Evolutionary conservation across 139 green algal genomes (phyloP).

Genomic region (Trebouxia sp.): DNA sequence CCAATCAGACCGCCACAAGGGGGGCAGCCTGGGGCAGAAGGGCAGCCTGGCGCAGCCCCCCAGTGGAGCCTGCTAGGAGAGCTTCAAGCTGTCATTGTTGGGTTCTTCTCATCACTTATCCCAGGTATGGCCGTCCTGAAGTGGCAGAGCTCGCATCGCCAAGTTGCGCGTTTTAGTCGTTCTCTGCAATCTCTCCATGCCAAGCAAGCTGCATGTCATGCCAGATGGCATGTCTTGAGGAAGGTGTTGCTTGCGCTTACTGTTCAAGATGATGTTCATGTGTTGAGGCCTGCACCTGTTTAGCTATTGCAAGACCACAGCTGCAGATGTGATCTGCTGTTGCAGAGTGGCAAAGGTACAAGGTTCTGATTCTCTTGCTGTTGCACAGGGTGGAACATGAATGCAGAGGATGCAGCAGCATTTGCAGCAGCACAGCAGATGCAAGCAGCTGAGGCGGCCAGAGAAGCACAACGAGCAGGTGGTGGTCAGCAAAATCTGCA

Average conservation of each 20-base stretch:
- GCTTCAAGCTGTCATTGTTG: constrained; percentile 69
- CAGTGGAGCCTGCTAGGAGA: constrained; percentile 55
- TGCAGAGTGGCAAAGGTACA: neutral
- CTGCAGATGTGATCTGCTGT: neutral
- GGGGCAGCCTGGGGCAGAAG: constrained; percentile 17
- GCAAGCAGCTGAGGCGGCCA: constrained; percentile 34
- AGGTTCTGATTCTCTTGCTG: neutral
- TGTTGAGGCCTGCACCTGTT: too few relatives aligned
- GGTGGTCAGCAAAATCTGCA: neutral
- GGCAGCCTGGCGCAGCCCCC: neutral
- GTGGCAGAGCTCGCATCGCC: neutral
- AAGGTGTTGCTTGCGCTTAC: too few relatives aligned
- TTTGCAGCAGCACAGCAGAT: constrained; percentile 52
- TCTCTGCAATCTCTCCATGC: too few relatives aligned
- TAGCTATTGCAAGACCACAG: too few relatives aligned
- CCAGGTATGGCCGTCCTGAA: constrained; percentile 39
- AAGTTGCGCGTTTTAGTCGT: too few relatives aligned
- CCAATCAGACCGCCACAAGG: constrained; percentile 29
- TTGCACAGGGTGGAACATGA: constrained; percentile 65
- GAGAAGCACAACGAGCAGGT: neutral
- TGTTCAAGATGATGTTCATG: too few relatives aligned
- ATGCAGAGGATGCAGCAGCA: constrained; percentile 65
- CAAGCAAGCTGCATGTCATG: too few relatives aligned
- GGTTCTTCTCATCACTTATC: constrained; percentile 83
- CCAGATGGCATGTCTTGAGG: too few relatives aligned